phyloP scores from a whole-genome alignment of 768 basidiomycete species.

The Multifurca ochricompacta region DNA sequence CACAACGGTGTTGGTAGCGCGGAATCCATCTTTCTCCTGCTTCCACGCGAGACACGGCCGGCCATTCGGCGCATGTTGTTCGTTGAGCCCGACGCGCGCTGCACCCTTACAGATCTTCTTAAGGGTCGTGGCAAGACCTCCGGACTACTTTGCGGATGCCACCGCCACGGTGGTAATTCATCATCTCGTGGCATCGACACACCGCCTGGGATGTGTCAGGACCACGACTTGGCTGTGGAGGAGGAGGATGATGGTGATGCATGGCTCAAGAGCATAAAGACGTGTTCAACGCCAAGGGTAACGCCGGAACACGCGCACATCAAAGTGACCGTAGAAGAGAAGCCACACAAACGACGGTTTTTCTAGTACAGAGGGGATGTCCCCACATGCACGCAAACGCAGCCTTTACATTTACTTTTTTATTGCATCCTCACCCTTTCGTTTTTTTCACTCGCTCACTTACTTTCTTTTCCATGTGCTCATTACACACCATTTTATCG shows the following conservation, averaged over 20 bases:
- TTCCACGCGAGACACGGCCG: slow-evolving; percentile 87
- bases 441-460: not conserved
- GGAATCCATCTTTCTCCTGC: slow-evolving; percentile 92
- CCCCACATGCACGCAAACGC: not conserved
- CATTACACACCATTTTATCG: not conserved
- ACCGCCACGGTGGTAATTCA: slow-evolving; percentile 23
- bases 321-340: slow-evolving; percentile 69
- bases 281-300: slow-evolving; percentile 50
- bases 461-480: not conserved
- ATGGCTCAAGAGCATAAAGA: slow-evolving; percentile 71
- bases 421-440: not conserved
- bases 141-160: slow-evolving; percentile 77
- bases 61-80: slow-evolving; percentile 91
- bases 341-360: slow-evolving; percentile 62
- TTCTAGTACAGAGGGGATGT: slow-evolving; percentile 37
- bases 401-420: slow-evolving; percentile 13
- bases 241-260: slow-evolving; percentile 79
- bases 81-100: slow-evolving; percentile 81
- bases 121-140: slow-evolving; percentile 70
- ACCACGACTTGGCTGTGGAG: slow-evolving; percentile 57
- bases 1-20: slow-evolving; percentile 58
- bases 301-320: slow-evolving; percentile 58
- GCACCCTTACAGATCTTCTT: slow-evolving; percentile 87
- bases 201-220: slow-evolving; percentile 41
- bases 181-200: slow-evolving; percentile 34